Percentiles rank a stretch among this genome's conserved stretches.
Evolutionary conservation across 1,284 basidiomycete genomes (phyloP).

Genomic region (Agroathelia rolfsii): DNA sequence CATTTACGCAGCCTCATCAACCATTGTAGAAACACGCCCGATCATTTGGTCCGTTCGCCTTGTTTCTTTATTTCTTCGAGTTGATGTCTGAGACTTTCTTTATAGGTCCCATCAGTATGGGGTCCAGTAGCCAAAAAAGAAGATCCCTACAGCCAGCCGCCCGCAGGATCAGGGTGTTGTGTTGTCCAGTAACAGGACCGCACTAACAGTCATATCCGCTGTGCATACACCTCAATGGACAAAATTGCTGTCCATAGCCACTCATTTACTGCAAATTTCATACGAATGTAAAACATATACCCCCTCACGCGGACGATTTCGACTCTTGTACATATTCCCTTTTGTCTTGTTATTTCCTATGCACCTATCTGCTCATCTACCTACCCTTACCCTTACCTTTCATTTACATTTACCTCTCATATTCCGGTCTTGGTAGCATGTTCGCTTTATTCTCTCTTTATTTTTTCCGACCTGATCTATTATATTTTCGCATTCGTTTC

Average conservation of each 20-base stretch:
- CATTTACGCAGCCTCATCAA: constrained; percentile 64
- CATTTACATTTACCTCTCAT: too few species aligned
- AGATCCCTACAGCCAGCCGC: constrained; percentile 70
- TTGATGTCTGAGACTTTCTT: constrained; percentile 8
- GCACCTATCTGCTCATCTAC: constrained; percentile 12
- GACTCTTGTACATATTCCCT: constrained; percentile 1
- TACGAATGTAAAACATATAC: constrained; percentile 12
- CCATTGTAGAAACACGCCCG: constrained; percentile 66
- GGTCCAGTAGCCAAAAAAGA: constrained; percentile 76
- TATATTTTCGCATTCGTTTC: too few species aligned
- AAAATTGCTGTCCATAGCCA: constrained; percentile 5
- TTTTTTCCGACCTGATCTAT: too few species aligned
- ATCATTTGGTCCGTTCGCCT: constrained; percentile 48
- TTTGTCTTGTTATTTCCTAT: constrained; percentile 10
- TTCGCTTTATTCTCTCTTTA: too few species aligned
- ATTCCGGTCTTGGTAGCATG: too few species aligned
- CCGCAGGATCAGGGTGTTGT: constrained; percentile 19
- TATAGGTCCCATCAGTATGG: constrained; percentile 83
- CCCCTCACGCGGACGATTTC: too few species aligned
- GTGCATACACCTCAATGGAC: constrained; percentile 5
- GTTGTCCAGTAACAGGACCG: constrained; percentile 18
- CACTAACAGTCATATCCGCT: neutral
- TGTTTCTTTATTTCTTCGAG: neutral
- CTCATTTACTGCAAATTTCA: constrained; percentile 6
- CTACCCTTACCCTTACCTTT: too few species aligned